Evolutionary conservation across 139 green algal genomes (phyloP).

Genomic region (Zygnema cylindricum): DNA sequence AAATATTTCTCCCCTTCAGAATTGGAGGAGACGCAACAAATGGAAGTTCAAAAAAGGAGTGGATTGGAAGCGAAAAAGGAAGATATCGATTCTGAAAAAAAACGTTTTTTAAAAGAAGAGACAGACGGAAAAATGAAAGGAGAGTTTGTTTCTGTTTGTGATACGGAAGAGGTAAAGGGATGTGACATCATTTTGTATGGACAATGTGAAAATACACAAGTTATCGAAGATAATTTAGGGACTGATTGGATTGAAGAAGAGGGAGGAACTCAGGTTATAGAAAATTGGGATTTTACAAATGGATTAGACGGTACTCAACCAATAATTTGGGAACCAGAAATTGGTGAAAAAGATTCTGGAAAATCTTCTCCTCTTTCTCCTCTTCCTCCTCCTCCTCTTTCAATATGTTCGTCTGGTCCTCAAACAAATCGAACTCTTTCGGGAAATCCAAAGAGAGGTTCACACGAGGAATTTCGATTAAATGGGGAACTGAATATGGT

Average conservation of each 20-base stretch:
- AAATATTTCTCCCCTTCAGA: background rate
- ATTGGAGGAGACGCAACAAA: background rate
- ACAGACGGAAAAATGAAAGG: background rate
- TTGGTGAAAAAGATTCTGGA: too few relatives aligned
- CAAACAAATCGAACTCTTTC: background rate
- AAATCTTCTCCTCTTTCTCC: too few relatives aligned
- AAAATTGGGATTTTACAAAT: too few relatives aligned
- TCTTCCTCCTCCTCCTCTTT: too few relatives aligned
- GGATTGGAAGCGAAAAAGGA: background rate
- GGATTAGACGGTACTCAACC: too few relatives aligned
- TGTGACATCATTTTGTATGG: too few relatives aligned
- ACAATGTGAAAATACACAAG: too few relatives aligned
- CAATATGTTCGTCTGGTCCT: background rate
- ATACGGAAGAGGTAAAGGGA: background rate
- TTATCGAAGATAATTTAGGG: too few relatives aligned
- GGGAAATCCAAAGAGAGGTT: background rate
- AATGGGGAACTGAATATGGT: background rate
- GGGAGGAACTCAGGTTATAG: too few relatives aligned
- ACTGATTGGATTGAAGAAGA: too few relatives aligned
- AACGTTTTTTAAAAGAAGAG: background rate
- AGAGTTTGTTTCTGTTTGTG: background rate
- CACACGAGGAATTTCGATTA: background rate
- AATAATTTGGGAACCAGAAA: too few relatives aligned
- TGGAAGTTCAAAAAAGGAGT: background rate
- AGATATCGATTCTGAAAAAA: background rate